Evolutionary conservation across 805 yeast genomes (phyloP), one percentile per base, ranked within the genome.

Genomic region (Tanozyma kutaoensis): DNA sequence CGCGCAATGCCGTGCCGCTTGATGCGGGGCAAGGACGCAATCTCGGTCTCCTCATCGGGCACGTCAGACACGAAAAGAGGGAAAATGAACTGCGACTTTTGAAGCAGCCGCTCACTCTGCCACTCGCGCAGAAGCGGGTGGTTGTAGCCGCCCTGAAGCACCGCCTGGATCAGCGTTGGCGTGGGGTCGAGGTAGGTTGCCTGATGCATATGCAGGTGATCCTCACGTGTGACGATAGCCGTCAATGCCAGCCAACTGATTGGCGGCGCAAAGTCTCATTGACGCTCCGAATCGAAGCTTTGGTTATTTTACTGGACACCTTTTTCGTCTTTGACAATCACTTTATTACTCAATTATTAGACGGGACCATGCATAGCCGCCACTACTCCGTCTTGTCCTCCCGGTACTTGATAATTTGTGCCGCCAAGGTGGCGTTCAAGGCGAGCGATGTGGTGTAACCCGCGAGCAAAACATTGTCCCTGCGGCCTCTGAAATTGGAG

Each of bases 61-160:
- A 64, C 55, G 43, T 84, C 95, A 18, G 85, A 66, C 29, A 91
- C 66, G 48, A 91, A 91, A 13, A 91, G 62, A 10, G 98, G 98
- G 58, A 79, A 86, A 34, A 91, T 84, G 46, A 91, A 76, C 93
- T 82, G 80, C 48, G 69, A 76, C 52, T 91, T 91, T 18, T 77
- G 65, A 29, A 91, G 64, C 50, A 75, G 88, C 40, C 85, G 69
- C 47, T 77, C 88, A 38, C 67, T 69, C 52, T 91, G 98, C 98
- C 98, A 91, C 48, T 69, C 75, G 42, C 98, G 69, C 13, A 82
- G 46, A 24, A 88, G 62, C 1, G 95, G 93, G 44, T 86, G 94
- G 51, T 81, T 80, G 55, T 86, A 91, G 3, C 97, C 96, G 33
- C 97, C 95, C 35, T 91, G 88, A 23, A 91, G 62, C 23, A 91